Base-by-base conservation (phyloP, 139 green algal species). In the Chlamydomonas incerta region DNA sequence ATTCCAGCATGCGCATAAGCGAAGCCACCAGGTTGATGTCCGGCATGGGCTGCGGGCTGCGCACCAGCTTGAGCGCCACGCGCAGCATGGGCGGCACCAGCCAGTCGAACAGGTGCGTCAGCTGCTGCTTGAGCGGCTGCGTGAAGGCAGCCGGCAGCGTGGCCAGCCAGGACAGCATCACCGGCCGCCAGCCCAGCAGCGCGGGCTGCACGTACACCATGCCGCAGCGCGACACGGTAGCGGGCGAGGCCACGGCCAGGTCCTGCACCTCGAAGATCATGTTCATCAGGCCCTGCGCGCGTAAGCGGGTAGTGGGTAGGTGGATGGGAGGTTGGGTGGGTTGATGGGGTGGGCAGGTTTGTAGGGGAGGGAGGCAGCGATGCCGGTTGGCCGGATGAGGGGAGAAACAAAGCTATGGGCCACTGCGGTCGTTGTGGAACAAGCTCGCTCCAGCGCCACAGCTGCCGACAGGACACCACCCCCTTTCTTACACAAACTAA, bases 181-280 rank as follows among this genome's bases (percentile, higher is more conserved):
- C 73, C 5, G 94, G 94, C 26, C 91, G 85, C 93, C 94, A 97
- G 65, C 95, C 95, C 50, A 97, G 91, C 77, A 93, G 83, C 68
- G 89, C 87, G 47, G 95, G 93, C 90, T 97, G 92, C 37, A 97
- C 81, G 84, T 96, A 96, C 17, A 97, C 93, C 95, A 97, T 97
- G 74, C 94, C 95, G 83, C 95, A 97, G n/a, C 95, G 93, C 13
- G 83, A 93, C 24, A 97, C 95, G 21, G 95, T 97, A 31, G 95
- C 95, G 68, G 95, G 95, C 10, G 92, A 96, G 21, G 95, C 95
- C 1, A 94, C 95, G 0, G 93, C 91, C 60, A 97, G 89, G 80
- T 97, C 95, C 24, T 90, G 90, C 55, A 97, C 94, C 89, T 97
- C 95, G 85, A 97, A 97, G 55, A 97, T 96, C 94, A 97, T 96